Percentiles rank a stretch among this genome's conserved stretches.
Conservation (phyloP, 495 filamentous ascomycete species). For the Annulohypoxylon bovei region DNA sequence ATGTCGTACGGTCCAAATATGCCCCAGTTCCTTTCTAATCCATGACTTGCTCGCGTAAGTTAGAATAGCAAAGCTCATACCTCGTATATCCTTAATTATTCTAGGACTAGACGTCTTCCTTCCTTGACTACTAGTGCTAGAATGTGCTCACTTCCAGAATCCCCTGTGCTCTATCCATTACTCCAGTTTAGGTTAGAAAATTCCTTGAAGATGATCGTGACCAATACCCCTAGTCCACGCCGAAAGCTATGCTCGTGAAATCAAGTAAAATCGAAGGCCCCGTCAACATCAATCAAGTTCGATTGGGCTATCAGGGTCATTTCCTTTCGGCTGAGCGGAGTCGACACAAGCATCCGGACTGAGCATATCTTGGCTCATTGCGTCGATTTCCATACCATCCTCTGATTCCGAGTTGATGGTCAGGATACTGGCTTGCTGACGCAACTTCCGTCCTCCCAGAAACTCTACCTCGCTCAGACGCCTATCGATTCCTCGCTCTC, state of each 20-base stretch:
- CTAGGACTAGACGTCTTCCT: not conserved
- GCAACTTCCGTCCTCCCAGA: slow-evolving; percentile 18
- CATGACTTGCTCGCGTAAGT: not conserved
- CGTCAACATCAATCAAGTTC: slow-evolving; percentile 13
- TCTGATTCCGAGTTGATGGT: slow-evolving; percentile 30
- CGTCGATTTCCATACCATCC: slow-evolving; percentile 28
- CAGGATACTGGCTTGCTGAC: slow-evolving; percentile 14
- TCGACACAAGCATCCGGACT: slow-evolving; percentile 21
- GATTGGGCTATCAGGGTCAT: slow-evolving; percentile 11
- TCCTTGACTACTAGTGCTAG: not conserved
- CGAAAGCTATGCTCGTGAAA: not conserved
- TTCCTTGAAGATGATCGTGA: not conserved
- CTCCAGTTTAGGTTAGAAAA: not conserved
- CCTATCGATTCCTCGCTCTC: slow-evolving; percentile 10
- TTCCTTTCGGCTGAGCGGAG: not conserved
- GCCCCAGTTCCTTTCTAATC: not conserved
- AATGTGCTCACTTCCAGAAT: not conserved
- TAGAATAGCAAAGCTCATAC: not conserved
- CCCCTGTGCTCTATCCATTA: not conserved
- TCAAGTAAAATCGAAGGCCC: not conserved
- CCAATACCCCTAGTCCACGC: not conserved
- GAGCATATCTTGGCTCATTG: slow-evolving; percentile 16
- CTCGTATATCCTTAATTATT: not conserved
- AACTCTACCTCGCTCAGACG: slow-evolving; percentile 15
- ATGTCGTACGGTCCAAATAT: not conserved